Evolutionary conservation across 1,284 basidiomycete genomes (phyloP), one percentile per base, ranked within the genome.

Genomic region (Peniophora sp.): DNA sequence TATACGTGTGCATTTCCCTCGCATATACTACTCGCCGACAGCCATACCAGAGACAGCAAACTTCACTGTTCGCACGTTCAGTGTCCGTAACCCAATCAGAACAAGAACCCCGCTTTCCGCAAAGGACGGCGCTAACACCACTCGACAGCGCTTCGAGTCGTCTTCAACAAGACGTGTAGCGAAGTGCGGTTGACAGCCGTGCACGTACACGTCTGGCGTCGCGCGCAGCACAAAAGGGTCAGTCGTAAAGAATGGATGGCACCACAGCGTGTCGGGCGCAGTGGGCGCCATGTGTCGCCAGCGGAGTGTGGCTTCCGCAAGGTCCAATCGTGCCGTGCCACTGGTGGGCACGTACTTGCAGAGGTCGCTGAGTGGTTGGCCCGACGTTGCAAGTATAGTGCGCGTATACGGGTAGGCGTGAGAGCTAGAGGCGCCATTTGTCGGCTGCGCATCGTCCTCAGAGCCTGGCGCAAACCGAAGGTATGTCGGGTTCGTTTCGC

Each of bases 231-330:
- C 77, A 68, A 99, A 99, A 0, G 97, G 97, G 65, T 99, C 97
- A 9, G 73, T 71, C 36, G 82, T 76, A 49, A 89, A 84, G 70
- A 90, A 98, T 9, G 97, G 97, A 65, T 97, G 96, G 63, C 96
- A 97, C 93, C 94, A 98, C 1, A 99, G 77, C 1, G 97, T 99
- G 67, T 99, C 97, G 12, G 97, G 97, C 12, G 96, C 94, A 1
- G 96, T 99, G 0, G 97, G 97, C 10, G 97, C 96, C 59, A 97
- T 81, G 68, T 99, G 97, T 55, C 92, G 77, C 97, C 95, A 99
- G 61, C 79, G 81, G 11, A 99, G 74, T 14, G 92, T 95, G 47
- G 85, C 76, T 56, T 82, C 76, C 2, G 92, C 83, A 60, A 97
- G 79, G 3, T 77, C 77, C 36, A 97, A 66, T 20, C 87, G 75